Percentiles rank a stretch among this genome's conserved stretches.
Conservation (phyloP, 768 basidiomycete genomes). For the Amanita inopinata region DNA sequence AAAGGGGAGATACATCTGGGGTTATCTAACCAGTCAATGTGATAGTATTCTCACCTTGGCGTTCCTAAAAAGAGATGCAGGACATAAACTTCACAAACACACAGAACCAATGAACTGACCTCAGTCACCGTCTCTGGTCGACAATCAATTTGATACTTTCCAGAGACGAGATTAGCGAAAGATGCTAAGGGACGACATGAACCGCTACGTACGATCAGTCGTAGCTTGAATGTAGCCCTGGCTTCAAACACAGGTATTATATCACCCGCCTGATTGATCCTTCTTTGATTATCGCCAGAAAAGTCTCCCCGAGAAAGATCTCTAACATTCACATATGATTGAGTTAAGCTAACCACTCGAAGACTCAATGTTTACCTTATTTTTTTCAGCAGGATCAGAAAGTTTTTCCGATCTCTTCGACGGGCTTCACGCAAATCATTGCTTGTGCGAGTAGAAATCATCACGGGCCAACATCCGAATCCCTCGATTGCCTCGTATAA, state of each 20-base stretch:
- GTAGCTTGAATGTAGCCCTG: constrained; percentile 46
- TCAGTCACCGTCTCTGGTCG: constrained; percentile 25
- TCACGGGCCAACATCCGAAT: constrained; percentile 57
- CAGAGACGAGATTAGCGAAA: constrained; percentile 3
- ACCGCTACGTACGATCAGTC: constrained; percentile 34
- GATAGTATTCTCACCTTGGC: constrained; percentile 17
- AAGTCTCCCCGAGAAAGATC: constrained; percentile 64
- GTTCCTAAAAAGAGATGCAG: constrained; percentile 12
- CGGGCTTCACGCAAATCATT: constrained; percentile 38
- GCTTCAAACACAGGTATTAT: constrained; percentile 60
- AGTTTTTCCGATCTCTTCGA: constrained; percentile 33
- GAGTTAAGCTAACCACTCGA: not conserved
- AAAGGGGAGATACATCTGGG: not conserved
- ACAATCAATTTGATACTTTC: constrained; percentile 43
- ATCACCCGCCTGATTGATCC: constrained; percentile 31
- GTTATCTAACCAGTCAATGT: not conserved
- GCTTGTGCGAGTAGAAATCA: constrained; percentile 43
- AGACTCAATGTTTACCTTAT: constrained; percentile 37
- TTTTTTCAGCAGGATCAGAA: constrained; percentile 53
- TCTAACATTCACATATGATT: constrained; percentile 27
- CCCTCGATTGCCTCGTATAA: constrained; percentile 36
- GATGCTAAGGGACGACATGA: not conserved
- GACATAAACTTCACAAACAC: not conserved
- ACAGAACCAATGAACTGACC: constrained; percentile 11
- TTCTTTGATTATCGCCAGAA: constrained; percentile 59